Evolutionary conservation across 345 rosid species (phyloP).

Genomic region (Eucalyptus erythrocorys): DNA sequence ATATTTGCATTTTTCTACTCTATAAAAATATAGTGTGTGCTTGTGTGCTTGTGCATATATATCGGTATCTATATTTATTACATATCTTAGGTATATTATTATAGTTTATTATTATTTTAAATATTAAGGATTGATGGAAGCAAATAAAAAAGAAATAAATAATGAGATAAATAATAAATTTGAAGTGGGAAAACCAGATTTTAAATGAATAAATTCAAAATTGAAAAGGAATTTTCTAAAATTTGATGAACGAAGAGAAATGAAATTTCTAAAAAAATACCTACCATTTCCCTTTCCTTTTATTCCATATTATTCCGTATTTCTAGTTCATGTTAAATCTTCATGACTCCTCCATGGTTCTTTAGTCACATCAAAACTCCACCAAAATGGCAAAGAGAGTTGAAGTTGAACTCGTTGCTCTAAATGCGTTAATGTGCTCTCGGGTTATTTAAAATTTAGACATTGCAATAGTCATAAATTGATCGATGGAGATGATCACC

Average conservation of each 20-base stretch:
- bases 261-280: background rate
- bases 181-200: rapidly evolving
- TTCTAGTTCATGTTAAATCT: rapidly evolving
- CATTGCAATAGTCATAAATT: background rate
- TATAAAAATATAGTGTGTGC: no score
- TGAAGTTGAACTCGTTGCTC: no score
- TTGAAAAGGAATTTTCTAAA: no score
- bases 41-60: no score
- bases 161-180: no score
- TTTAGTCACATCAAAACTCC: background rate
- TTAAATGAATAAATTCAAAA: background rate
- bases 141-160: rapidly evolving
- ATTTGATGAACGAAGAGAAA: background rate
- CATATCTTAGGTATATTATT: no score
- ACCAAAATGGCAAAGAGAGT: no score
- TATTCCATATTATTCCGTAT: background rate
- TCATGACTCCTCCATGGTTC: rapidly evolving
- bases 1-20: no score
- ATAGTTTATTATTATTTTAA: background rate
- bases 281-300: rapidly evolving
- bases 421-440: background rate
- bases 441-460: background rate
- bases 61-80: no score
- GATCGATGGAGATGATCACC: background rate
- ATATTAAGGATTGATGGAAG: background rate